Percentiles rank a stretch among this genome's conserved stretches.
Conservation (phyloP, 75 land plant species). For the Cryptomeria japonica region DNA sequence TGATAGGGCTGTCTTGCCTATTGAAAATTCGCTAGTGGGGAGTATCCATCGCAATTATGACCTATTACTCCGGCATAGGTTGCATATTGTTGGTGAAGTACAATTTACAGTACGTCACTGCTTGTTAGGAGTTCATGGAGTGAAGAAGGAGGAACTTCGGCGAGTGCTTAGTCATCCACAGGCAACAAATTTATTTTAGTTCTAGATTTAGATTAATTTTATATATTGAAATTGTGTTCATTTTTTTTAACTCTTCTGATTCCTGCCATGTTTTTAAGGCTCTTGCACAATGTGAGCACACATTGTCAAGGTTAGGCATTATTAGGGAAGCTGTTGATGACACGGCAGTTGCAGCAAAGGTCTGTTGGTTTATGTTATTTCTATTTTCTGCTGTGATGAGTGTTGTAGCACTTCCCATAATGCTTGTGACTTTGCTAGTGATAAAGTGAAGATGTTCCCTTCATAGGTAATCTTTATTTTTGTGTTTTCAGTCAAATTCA, state of each 20-base stretch:
- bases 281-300: constrained; percentile 85
- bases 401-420: background rate
- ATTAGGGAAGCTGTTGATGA: constrained; percentile 93
- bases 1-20: constrained; percentile 92
- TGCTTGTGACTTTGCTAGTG: background rate
- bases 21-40: constrained; percentile 94
- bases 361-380: constrained; percentile 18
- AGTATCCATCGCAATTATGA: constrained; percentile 97
- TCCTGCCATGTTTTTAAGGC: constrained; percentile 37
- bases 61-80: constrained; percentile 76
- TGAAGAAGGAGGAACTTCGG: constrained; percentile 65
- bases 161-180: constrained; percentile 96
- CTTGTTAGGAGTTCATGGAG: constrained; percentile 77
- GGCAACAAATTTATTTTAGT: constrained; percentile 24
- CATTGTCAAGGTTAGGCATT: constrained; percentile 67
- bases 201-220: constrained; percentile 10
- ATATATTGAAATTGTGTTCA: background rate
- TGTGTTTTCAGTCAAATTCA: background rate
- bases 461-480: background rate
- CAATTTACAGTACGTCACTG: constrained; percentile 84
- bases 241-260: background rate
- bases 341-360: constrained; percentile 98
- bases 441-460: background rate
- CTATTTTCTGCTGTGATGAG: background rate
- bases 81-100: constrained; percentile 98